These are phyloP conservation scores for Populus hybrid DNA, from an alignment of 441 rosid species.

Conservation along the genomic window DNA sequence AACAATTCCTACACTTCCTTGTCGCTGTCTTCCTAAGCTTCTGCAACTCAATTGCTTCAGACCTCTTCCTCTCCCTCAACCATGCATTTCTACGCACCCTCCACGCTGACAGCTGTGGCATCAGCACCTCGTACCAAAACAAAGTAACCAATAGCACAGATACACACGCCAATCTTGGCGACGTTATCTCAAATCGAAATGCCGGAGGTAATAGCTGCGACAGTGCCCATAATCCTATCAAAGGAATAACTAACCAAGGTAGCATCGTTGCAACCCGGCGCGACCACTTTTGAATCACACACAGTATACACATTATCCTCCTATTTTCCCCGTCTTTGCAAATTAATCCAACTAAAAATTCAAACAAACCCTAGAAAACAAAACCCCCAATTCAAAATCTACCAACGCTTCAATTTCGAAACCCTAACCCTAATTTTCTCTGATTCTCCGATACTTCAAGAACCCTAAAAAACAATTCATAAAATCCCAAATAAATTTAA, in stretches of 20 bases:
- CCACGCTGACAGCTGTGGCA: slow-evolving; percentile 96
- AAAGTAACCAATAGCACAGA: slow-evolving; percentile 85
- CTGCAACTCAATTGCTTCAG: slow-evolving; percentile 86
- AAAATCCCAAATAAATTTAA: slow-evolving; percentile 15
- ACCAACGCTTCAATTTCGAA: slow-evolving; percentile 29
- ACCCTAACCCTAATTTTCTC: slow-evolving; percentile 41
- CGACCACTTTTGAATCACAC: slow-evolving; percentile 98
- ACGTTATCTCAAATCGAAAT: slow-evolving; percentile 89
- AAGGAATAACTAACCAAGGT: slow-evolving; percentile 96
- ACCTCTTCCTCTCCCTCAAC: slow-evolving; percentile 76
- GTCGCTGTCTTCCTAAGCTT: slow-evolving; percentile 92
- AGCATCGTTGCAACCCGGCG: slow-evolving; percentile 98
- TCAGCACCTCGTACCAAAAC: slow-evolving; percentile 95
- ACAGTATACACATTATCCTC: slow-evolving; percentile 97
- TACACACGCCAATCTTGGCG: slow-evolving; percentile 85
- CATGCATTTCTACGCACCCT: slow-evolving; percentile 69
- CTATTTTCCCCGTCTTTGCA: slow-evolving; percentile 48
- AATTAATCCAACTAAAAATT: neutral
- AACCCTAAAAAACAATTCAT: slow-evolving; percentile 32
- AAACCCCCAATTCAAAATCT: slow-evolving; percentile 15
- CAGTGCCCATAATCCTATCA: slow-evolving; percentile 92
- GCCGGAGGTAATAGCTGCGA: slow-evolving; percentile 94
- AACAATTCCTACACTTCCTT: slow-evolving; percentile 80
- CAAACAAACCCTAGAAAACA: slow-evolving; percentile 25
- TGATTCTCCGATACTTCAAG: slow-evolving; percentile 27